These are phyloP conservation scores for Moesziomyces sp. DNA, from an alignment of 1,284 basidiomycete species.

Conservation along the genomic window DNA sequence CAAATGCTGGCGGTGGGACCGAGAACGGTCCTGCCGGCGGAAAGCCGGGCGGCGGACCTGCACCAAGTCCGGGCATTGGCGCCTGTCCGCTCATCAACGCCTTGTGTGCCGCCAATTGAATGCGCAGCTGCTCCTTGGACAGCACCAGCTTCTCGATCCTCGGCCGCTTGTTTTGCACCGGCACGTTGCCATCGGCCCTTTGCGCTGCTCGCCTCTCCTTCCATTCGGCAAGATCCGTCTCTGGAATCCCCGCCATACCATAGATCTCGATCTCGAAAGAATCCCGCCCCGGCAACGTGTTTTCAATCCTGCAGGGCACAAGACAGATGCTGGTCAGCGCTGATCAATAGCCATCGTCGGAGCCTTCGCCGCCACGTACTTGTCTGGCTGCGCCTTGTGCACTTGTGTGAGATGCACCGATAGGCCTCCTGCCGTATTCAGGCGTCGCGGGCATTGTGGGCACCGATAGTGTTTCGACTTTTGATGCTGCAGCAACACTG, in stretches of 20 bases:
- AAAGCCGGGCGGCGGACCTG: constrained; percentile 16
- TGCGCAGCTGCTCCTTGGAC: constrained; percentile 77
- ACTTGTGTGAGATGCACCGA: constrained; percentile 99
- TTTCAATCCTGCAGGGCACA: constrained; percentile 79
- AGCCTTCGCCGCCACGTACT: constrained; percentile 73
- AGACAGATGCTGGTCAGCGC: not conserved
- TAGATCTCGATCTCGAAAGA: constrained; percentile 99
- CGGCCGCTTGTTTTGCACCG: constrained; percentile 78
- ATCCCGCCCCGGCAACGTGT: constrained; percentile 93
- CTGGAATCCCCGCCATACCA: constrained; percentile 98
- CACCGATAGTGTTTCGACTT: constrained; percentile 99
- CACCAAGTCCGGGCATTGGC: constrained; percentile 34
- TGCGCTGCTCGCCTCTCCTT: constrained; percentile 76
- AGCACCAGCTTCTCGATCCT: constrained; percentile 84
- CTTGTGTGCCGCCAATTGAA: constrained; percentile 88
- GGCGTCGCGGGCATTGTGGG: constrained; percentile 89
- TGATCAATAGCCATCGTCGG: constrained; percentile 55
- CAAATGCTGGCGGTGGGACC: constrained; percentile 36
- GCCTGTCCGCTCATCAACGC: constrained; percentile 82
- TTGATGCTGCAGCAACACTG: constrained; percentile 97
- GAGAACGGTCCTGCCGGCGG: constrained; percentile 32
- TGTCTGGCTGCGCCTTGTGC: constrained; percentile 96
- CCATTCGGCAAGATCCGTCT: constrained; percentile 92
- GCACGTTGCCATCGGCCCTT: constrained; percentile 29
- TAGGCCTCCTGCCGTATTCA: constrained; percentile 96